Percentiles rank a stretch among this genome's conserved stretches.
phyloP scores from a whole-genome alignment of 2,329 filamentous ascomycete genomes.

The Phoma sp. region DNA sequence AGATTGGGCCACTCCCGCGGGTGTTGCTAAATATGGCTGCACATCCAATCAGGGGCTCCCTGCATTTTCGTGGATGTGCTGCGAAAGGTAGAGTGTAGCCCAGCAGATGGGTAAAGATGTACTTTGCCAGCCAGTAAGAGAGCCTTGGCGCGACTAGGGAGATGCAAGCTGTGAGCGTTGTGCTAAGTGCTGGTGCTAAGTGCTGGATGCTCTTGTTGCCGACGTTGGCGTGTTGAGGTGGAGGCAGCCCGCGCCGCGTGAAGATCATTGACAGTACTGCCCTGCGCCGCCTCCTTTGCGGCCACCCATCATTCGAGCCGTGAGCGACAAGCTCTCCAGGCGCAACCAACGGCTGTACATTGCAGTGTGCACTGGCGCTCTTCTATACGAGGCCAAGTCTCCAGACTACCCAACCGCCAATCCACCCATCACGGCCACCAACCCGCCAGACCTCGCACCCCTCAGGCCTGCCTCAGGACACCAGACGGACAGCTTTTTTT shows the following conservation, averaged over 20 bases:
- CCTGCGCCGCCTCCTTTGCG: conserved; percentile 15
- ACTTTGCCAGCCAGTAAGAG: conserved; percentile 1
- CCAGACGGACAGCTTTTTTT: not conserved
- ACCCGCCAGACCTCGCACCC: not conserved
- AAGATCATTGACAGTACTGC: not conserved
- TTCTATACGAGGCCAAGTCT: conserved; percentile 14
- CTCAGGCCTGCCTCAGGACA: conserved; percentile 12
- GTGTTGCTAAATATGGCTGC: conserved; percentile 1
- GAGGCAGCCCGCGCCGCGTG: not conserved
- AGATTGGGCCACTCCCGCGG: not conserved
- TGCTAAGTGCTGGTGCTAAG: not conserved
- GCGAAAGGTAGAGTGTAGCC: not conserved
- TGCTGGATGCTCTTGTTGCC: not conserved
- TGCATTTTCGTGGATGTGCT: not conserved
- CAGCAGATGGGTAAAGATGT: conserved; percentile 6
- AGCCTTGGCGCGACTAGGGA: conserved; percentile 2
- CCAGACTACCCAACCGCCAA: not conserved
- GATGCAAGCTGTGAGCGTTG: not conserved
- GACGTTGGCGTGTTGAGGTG: too few relatives aligned
- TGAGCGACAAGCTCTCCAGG: not conserved
- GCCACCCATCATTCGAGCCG: conserved; percentile 6
- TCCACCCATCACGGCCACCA: not conserved
- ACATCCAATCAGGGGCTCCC: conserved; percentile 6
- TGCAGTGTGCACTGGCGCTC: conserved; percentile 8
- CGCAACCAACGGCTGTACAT: conserved; percentile 5